phyloP scores from a whole-genome alignment of 192 early-diverging fungal genomes.

The Coemansia sp. region DNA sequence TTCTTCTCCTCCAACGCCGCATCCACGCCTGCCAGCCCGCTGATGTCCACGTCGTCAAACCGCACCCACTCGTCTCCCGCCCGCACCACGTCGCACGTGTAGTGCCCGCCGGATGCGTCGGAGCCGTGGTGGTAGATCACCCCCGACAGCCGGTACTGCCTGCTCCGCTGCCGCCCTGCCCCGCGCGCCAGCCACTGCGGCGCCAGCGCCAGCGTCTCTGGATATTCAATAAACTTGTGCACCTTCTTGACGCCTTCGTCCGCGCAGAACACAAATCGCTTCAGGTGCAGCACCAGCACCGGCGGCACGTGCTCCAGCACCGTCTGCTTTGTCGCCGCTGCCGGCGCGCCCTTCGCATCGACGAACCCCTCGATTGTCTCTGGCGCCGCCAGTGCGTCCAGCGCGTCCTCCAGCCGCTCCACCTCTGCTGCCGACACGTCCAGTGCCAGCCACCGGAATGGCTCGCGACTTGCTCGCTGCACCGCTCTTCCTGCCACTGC shows the following conservation, averaged over 20 bases:
- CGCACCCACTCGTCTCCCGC: constrained; percentile 79
- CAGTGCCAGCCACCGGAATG: constrained; percentile 82
- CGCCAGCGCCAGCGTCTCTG: constrained; percentile 59
- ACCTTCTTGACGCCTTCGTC: constrained; percentile 79
- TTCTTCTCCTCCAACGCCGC: constrained; percentile 40
- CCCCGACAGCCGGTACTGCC: constrained; percentile 70
- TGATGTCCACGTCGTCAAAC: constrained; percentile 86
- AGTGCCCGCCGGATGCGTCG: constrained; percentile 87
- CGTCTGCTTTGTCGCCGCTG: constrained; percentile 78
- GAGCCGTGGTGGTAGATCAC: constrained; percentile 96
- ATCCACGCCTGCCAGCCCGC: constrained; percentile 30
- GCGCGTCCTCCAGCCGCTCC: constrained; percentile 78
- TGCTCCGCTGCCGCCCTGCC: constrained; percentile 25
- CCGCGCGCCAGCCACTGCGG: constrained; percentile 52
- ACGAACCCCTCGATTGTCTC: constrained; percentile 83
- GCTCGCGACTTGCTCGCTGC: constrained; percentile 75
- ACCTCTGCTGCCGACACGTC: constrained; percentile 81
- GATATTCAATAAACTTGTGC: constrained; percentile 79
- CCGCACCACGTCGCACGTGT: constrained; percentile 88
- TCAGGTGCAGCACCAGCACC: constrained; percentile 89
- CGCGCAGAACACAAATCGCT: constrained; percentile 85
- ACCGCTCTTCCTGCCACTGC: constrained; percentile 29
- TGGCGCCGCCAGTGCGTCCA: constrained; percentile 69
- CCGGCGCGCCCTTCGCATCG: constrained; percentile 26
- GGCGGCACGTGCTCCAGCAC: constrained; percentile 81